Evolutionary conservation across 1,284 basidiomycete genomes (phyloP).

Genomic region (Ustilago esculenta): DNA sequence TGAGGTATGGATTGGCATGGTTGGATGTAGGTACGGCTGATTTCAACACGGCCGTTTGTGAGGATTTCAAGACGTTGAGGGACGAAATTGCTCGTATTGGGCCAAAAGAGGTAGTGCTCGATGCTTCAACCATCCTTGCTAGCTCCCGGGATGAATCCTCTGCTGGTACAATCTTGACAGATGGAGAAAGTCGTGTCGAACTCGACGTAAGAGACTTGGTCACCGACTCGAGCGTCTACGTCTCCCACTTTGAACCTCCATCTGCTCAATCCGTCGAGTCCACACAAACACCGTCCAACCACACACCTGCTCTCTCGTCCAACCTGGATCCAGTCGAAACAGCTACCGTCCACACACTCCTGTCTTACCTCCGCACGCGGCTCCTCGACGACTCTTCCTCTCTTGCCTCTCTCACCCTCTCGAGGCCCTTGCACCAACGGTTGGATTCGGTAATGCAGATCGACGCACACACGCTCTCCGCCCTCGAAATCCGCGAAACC

Average conservation of each 20-base stretch:
- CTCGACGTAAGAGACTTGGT: constrained; percentile 30
- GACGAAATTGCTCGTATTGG: constrained; percentile 62
- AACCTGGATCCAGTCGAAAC: constrained; percentile 30
- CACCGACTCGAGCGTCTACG: constrained; percentile 28
- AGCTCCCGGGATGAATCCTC: neutral
- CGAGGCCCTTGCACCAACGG: constrained; percentile 12
- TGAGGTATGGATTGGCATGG: constrained; percentile 60
- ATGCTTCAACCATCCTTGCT: constrained; percentile 14
- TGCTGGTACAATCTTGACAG: neutral
- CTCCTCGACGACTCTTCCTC: constrained; percentile 46
- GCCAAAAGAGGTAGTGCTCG: constrained; percentile 58
- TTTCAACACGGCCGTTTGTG: constrained; percentile 51
- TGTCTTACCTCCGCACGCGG: constrained; percentile 57
- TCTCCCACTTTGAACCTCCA: constrained; percentile 25
- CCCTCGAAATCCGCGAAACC: constrained; percentile 63
- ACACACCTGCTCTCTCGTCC: neutral
- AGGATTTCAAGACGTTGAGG: constrained; percentile 47
- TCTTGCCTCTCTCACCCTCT: constrained; percentile 12
- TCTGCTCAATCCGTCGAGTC: too few relatives aligned
- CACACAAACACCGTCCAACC: neutral
- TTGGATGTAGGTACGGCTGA: constrained; percentile 65
- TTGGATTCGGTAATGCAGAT: constrained; percentile 53
- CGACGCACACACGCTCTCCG: constrained; percentile 61
- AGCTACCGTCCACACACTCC: constrained; percentile 46
- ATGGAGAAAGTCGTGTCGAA: neutral